Evolutionary conservation across 2,329 filamentous ascomycete genomes (phyloP).

Genomic region (Clarireedia paspali): DNA sequence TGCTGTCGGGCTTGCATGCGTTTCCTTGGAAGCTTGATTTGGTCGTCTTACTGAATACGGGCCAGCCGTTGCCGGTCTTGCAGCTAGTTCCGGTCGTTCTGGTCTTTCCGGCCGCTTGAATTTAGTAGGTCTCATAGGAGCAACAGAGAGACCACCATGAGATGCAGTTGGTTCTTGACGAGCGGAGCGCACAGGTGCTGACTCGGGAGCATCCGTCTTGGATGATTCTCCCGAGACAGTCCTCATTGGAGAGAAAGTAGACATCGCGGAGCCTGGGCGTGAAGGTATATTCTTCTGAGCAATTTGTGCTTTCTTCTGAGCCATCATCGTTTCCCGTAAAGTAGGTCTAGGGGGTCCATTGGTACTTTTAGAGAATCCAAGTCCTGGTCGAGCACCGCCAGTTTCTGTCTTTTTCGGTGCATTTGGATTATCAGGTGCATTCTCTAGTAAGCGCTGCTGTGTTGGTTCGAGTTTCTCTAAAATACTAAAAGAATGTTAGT

Average conservation of each 20-base stretch:
- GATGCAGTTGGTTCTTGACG: slow-evolving; percentile 34
- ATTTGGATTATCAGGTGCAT: slow-evolving; percentile 76
- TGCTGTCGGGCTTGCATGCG: slow-evolving; percentile 27
- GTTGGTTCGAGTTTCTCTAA: slow-evolving; percentile 71
- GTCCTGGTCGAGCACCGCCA: slow-evolving; percentile 43
- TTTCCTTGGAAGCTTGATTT: slow-evolving; percentile 25
- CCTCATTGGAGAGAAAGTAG: slow-evolving; percentile 48
- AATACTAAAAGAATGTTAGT: slow-evolving; percentile 46
- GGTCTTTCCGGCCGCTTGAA: slow-evolving; percentile 42
- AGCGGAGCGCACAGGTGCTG: slow-evolving; percentile 32
- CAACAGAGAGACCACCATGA: slow-evolving; percentile 53
- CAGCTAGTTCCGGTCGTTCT: slow-evolving; percentile 42
- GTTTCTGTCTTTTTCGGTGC: slow-evolving; percentile 48
- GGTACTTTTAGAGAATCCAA: slow-evolving; percentile 57
- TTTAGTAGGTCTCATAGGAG: slow-evolving; percentile 53
- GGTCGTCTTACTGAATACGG: slow-evolving; percentile 52
- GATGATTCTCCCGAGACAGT: slow-evolving; percentile 30
- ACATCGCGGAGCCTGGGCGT: slow-evolving; percentile 57
- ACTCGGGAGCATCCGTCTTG: slow-evolving; percentile 29
- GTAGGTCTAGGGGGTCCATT: slow-evolving; percentile 52
- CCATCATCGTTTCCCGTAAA: slow-evolving; percentile 75
- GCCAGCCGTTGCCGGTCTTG: slow-evolving; percentile 55
- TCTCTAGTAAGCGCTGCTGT: slow-evolving; percentile 72
- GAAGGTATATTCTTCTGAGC: slow-evolving; percentile 45
- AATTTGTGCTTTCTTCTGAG: slow-evolving; percentile 61